A percentile compares a stretch with the other conserved stretches of the same genome.
Evolutionary conservation across 2,329 filamentous ascomycete species (phyloP).

Genomic region (Penicillium capsulatum): DNA sequence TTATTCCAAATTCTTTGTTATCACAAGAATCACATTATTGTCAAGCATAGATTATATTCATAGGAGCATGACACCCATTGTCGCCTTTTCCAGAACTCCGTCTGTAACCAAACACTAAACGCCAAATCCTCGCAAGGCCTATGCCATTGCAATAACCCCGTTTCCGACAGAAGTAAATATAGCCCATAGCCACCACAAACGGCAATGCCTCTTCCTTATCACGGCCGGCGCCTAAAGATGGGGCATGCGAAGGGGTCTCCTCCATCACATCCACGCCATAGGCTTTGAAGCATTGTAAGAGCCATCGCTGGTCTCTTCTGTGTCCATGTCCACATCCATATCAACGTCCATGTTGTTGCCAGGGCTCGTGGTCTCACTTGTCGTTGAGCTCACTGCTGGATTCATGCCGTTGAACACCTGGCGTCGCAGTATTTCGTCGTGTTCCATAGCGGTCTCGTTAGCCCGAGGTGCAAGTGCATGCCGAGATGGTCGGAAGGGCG

Average conservation of each 20-base stretch:
- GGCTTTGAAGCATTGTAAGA: slow-evolving; percentile 18
- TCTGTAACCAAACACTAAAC: no score
- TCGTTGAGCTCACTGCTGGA: slow-evolving; percentile 15
- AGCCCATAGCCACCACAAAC: slow-evolving; percentile 3
- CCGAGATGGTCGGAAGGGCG: slow-evolving; percentile 16
- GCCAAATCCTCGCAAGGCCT: no score
- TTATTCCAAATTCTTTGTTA: no score
- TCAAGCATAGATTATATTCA: no score
- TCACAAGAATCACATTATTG: no score
- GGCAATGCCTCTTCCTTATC: not conserved
- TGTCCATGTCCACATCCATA: slow-evolving; percentile 29
- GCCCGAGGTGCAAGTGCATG: slow-evolving; percentile 22
- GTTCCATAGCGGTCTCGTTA: slow-evolving; percentile 16
- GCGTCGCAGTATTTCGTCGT: slow-evolving; percentile 18
- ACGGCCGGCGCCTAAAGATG: slow-evolving; percentile 10
- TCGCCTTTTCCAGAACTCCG: no score
- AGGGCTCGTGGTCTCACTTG: slow-evolving; percentile 23
- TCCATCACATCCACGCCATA: slow-evolving; percentile 31
- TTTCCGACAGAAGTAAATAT: not conserved
- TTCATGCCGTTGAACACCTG: slow-evolving; percentile 17
- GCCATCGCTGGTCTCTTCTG: slow-evolving; percentile 21
- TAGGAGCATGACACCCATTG: no score
- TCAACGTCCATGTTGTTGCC: slow-evolving; percentile 21
- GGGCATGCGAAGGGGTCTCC: not conserved
- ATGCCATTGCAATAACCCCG: no score